Evolutionary conservation across 2,329 filamentous ascomycete genomes (phyloP).

Genomic region (Corynespora cassiicola): DNA sequence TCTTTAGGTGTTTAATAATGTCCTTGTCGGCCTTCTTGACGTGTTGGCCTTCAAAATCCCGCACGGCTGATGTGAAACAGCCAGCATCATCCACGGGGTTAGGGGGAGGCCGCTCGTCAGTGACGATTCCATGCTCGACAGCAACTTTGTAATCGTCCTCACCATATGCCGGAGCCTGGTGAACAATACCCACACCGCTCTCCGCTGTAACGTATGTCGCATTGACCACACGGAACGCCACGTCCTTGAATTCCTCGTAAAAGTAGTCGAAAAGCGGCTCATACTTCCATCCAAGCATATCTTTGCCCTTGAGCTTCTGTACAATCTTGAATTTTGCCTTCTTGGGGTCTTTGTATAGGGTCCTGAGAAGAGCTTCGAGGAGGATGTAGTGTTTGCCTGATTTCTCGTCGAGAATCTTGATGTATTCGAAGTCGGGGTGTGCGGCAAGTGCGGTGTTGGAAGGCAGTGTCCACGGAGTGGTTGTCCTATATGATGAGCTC

Average conservation of each 20-base stretch:
- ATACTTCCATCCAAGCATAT: slow-evolving; percentile 89
- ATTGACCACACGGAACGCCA: slow-evolving; percentile 81
- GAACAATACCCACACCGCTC: slow-evolving; percentile 91
- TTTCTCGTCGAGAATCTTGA: slow-evolving; percentile 84
- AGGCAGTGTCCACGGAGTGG: slow-evolving; percentile 85
- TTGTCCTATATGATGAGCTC: slow-evolving; percentile 59
- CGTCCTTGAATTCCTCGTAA: slow-evolving; percentile 84
- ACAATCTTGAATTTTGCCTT: slow-evolving; percentile 91
- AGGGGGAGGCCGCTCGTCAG: slow-evolving; percentile 77
- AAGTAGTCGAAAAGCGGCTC: slow-evolving; percentile 90
- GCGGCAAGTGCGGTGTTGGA: slow-evolving; percentile 80
- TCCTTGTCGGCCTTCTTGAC: slow-evolving; percentile 92
- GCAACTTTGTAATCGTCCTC: slow-evolving; percentile 94
- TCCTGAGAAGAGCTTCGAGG: slow-evolving; percentile 79
- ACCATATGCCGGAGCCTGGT: slow-evolving; percentile 92
- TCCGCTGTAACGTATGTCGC: slow-evolving; percentile 88
- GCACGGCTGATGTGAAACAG: slow-evolving; percentile 76
- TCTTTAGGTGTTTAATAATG: slow-evolving; percentile 89
- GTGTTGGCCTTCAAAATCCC: slow-evolving; percentile 83
- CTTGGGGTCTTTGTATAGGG: slow-evolving; percentile 92
- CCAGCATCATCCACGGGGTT: slow-evolving; percentile 90
- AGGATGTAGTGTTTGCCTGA: slow-evolving; percentile 85
- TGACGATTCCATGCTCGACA: slow-evolving; percentile 77
- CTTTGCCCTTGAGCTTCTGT: slow-evolving; percentile 78
- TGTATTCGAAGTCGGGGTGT: slow-evolving; percentile 83